Conservation (phyloP, 768 basidiomycete species). For the Tulasnella sp. region DNA sequence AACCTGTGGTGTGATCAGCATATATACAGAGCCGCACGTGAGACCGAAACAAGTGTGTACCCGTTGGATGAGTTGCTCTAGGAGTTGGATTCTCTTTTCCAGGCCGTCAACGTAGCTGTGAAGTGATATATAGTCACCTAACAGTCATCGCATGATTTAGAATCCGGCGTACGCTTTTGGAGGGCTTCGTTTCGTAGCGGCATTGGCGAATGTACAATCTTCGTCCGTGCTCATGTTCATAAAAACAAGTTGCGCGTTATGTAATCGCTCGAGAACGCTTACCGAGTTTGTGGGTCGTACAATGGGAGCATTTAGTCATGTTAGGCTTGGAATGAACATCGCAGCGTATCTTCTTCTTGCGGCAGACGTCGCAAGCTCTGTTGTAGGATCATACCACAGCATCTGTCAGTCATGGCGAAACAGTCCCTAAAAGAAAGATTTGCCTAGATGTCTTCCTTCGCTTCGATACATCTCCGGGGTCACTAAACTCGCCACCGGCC, state of each 20-base stretch:
- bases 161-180: slow-evolving; percentile 45
- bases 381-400: neutral
- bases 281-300: slow-evolving; percentile 40
- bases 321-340: slow-evolving; percentile 2
- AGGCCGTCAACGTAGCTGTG: slow-evolving; percentile 40
- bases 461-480: neutral
- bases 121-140: neutral
- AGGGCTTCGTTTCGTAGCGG: slow-evolving; percentile 42
- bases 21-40: slow-evolving; percentile 17
- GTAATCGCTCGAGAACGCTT: slow-evolving; percentile 25
- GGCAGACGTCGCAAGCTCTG: slow-evolving; percentile 65
- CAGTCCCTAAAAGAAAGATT: neutral
- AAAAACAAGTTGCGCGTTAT: slow-evolving; percentile 24
- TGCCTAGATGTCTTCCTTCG: slow-evolving; percentile 10
- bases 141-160: neutral
- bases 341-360: slow-evolving; percentile 64
- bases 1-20: slow-evolving; percentile 22
- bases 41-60: slow-evolving; percentile 20
- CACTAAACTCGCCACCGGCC: too few relatives aligned
- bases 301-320: slow-evolving; percentile 15
- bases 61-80: slow-evolving; percentile 39
- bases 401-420: neutral
- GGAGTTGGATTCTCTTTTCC: slow-evolving; percentile 41
- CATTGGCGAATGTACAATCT: slow-evolving; percentile 43
- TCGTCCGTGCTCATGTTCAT: slow-evolving; percentile 23